Conservation (phyloP, 1,284 basidiomycete genomes). For the Cutaneotrichosporon dermatis region DNA sequence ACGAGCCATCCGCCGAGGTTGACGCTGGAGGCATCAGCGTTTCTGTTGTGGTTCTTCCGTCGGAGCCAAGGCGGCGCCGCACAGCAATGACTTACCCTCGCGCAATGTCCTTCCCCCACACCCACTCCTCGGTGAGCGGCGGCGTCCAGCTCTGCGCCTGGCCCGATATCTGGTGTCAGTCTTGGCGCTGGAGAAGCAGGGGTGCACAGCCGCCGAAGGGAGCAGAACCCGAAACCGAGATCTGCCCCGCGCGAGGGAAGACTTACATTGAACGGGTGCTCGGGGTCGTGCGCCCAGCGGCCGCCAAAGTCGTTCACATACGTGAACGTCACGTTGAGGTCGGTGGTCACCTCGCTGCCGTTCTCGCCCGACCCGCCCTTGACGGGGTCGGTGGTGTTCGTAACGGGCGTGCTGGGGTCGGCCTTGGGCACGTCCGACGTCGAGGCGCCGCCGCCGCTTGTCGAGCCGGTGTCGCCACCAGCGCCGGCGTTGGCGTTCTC, state of each 20-base stretch:
- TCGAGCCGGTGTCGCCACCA: neutral
- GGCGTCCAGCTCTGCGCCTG: slow-evolving; percentile 18
- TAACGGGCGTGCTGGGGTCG: neutral
- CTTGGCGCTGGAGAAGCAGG: neutral
- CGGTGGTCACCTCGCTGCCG: slow-evolving; percentile 46
- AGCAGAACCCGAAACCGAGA: neutral
- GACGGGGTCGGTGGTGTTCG: neutral
- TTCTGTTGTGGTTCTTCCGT: neutral
- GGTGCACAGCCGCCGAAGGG: neutral
- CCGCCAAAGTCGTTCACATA: slow-evolving; percentile 77
- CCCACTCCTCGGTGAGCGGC: slow-evolving; percentile 70
- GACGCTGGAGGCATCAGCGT: slow-evolving; percentile 52
- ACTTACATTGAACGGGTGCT: slow-evolving; percentile 57
- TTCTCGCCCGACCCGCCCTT: slow-evolving; percentile 23
- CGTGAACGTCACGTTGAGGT: slow-evolving; percentile 63
- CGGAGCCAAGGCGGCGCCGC: neutral
- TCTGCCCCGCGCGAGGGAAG: no score
- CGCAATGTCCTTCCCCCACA: slow-evolving; percentile 68
- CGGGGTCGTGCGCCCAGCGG: slow-evolving; percentile 62
- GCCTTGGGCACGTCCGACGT: neutral
- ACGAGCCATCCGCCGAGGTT: slow-evolving; percentile 67
- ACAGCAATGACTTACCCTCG: slow-evolving; percentile 27
- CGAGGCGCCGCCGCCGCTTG: no score
- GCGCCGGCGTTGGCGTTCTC: neutral
- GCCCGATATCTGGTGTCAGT: slow-evolving; percentile 10